A percentile compares a stretch with the other conserved stretches of the same genome.
These are phyloP conservation scores for Suhomyces emberorum DNA, from an alignment of 805 yeast genomes.

Conservation along the genomic window DNA sequence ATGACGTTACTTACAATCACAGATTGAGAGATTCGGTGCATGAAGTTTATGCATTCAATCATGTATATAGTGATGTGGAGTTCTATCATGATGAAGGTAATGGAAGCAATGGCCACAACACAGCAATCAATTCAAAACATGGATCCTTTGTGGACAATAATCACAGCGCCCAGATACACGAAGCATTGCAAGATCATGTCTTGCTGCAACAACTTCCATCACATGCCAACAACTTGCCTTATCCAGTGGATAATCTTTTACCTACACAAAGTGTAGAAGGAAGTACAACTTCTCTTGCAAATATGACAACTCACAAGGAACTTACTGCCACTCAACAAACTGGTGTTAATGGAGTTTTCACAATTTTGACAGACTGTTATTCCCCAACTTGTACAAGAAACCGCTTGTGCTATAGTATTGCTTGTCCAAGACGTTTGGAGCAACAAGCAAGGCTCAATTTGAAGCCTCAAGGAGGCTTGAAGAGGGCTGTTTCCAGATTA, in stretches of 20 bases:
- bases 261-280: constrained; percentile 13
- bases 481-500: constrained; percentile 66
- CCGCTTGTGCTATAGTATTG: constrained; percentile 85
- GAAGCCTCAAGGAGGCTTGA: constrained; percentile 83
- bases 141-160: constrained; percentile 24
- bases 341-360: constrained; percentile 86
- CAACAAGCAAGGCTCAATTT: constrained; percentile 90
- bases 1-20: constrained; percentile 94
- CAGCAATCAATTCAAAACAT: constrained; percentile 24
- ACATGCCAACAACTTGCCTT: constrained; percentile 16
- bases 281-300: constrained; percentile 14
- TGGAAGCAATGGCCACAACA: constrained; percentile 19
- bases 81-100: constrained; percentile 34
- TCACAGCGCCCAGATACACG: constrained; percentile 10
- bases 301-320: constrained; percentile 6
- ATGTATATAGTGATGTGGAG: constrained; percentile 46
- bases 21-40: constrained; percentile 80
- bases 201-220: constrained; percentile 18
- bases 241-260: constrained; percentile 13
- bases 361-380: constrained; percentile 88
- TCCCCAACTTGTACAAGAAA: constrained; percentile 95
- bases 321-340: constrained; percentile 19
- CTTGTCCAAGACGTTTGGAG: constrained; percentile 93
- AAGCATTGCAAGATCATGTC: constrained; percentile 13
- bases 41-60: constrained; percentile 84